Evolutionary conservation across 352 stramenopile species (phyloP).

Genomic region (Pythium apleroticum): DNA sequence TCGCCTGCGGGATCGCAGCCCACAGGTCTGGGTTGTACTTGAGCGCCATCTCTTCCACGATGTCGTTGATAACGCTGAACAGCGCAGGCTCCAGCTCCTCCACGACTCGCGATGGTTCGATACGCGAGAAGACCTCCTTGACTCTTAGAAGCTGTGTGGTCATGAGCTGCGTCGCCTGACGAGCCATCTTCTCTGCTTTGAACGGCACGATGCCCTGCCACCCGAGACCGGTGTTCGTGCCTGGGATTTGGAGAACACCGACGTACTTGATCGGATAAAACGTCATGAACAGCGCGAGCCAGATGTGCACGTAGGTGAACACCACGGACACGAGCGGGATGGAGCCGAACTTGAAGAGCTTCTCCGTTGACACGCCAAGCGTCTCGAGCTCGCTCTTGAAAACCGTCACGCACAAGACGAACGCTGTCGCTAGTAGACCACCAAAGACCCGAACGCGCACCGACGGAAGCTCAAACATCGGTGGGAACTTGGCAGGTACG

Average conservation of each 20-base stretch:
- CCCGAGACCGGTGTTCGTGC: conserved; percentile 91
- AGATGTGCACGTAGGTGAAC: conserved; percentile 96
- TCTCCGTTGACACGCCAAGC: conserved; percentile 53
- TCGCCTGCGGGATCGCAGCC: conserved; percentile 67
- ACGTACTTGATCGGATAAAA: conserved; percentile 96
- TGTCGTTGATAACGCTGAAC: conserved; percentile 87
- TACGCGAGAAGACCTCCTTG: conserved; percentile 91
- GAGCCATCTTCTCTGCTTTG: conserved; percentile 97
- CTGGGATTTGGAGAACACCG: conserved; percentile 86
- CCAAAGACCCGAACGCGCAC: conserved; percentile 48
- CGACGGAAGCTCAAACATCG: conserved; percentile 78
- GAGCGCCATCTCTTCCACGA: conserved; percentile 87
- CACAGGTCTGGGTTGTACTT: conserved; percentile 89
- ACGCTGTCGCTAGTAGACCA: conserved; percentile 51
- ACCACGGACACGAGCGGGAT: conserved; percentile 86
- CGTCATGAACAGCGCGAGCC: conserved; percentile 97
- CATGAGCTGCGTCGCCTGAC: conserved; percentile 91
- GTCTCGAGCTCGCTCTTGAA: conserved; percentile 57
- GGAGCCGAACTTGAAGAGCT: conserved; percentile 78
- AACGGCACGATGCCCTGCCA: conserved; percentile 98
- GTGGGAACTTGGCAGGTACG: conserved; percentile 58
- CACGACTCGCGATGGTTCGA: conserved; percentile 90
- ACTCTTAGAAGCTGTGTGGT: conserved; percentile 92
- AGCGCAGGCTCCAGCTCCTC: conserved; percentile 92
- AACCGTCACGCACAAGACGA: conserved; percentile 75